A percentile compares a stretch with the other conserved stretches of the same genome.
Conservation (phyloP, 495 filamentous ascomycete species). For the Penicillium cataractarum region DNA sequence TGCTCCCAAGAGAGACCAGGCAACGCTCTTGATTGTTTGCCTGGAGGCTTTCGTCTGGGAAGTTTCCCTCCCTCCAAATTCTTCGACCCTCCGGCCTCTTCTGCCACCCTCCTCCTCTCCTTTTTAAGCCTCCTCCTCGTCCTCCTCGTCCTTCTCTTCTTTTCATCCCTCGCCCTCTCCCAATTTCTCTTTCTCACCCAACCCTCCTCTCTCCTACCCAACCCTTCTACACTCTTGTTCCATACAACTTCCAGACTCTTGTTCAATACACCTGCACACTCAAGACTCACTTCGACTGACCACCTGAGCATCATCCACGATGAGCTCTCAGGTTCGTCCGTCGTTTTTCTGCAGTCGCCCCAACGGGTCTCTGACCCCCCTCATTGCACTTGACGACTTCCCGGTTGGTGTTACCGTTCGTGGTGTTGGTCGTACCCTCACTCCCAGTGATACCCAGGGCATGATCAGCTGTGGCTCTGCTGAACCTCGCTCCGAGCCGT, state of each 20-base stretch:
- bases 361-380: constrained; percentile 60
- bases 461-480: constrained; percentile 52
- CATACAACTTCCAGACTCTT: neutral
- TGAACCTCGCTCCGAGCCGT: constrained; percentile 31
- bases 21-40: neutral
- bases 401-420: constrained; percentile 43
- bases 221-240: neutral
- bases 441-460: constrained; percentile 41
- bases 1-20: neutral
- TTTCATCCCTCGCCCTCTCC: neutral
- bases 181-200: constrained; percentile 6
- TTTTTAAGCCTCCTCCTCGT: neutral
- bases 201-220: constrained; percentile 8
- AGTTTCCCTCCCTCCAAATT: neutral
- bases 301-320: neutral
- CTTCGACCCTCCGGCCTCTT: constrained; percentile 6
- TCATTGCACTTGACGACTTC: constrained; percentile 69
- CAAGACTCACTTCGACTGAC: constrained; percentile 1
- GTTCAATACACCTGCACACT: neutral
- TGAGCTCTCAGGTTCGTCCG: constrained; percentile 27
- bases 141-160: neutral
- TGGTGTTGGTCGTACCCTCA: constrained; percentile 39
- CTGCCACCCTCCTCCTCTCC: neutral
- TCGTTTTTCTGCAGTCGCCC: constrained; percentile 60
- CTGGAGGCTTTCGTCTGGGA: neutral